phyloP scores from a whole-genome alignment of 139 green algal genomes.

The Chlorella sorokiniana region DNA sequence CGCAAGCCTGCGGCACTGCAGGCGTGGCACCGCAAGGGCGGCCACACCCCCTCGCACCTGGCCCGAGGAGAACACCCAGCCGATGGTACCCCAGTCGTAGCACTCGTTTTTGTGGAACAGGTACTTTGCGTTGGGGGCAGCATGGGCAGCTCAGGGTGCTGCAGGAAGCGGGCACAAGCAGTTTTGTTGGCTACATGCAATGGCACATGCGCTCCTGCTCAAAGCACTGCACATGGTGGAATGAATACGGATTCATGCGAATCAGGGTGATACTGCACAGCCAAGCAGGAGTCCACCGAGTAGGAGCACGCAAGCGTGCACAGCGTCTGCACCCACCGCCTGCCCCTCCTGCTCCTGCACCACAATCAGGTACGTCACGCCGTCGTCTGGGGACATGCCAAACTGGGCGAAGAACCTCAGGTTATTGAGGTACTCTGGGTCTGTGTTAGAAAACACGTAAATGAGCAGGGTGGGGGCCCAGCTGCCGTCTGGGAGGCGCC shows the following conservation, averaged over 20 bases:
- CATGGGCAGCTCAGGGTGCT: slow-evolving; percentile 25
- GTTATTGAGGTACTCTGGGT: slow-evolving; percentile 55
- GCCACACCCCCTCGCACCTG: not conserved
- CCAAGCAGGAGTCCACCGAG: not conserved
- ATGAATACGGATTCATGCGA: no score
- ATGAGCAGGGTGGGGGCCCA: slow-evolving; percentile 45
- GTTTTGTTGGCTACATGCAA: not conserved
- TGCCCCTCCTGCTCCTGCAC: slow-evolving; percentile 41
- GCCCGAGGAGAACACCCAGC: slow-evolving; percentile 38
- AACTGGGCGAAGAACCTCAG: slow-evolving; percentile 52
- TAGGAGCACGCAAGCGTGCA: not conserved
- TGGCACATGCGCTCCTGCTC: not conserved
- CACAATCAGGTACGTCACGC: slow-evolving; percentile 53
- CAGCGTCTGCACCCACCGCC: not conserved
- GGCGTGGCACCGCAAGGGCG: not conserved
- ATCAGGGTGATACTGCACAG: no score
- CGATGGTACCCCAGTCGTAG: slow-evolving; percentile 53
- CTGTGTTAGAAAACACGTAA: slow-evolving; percentile 53
- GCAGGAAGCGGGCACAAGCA: not conserved
- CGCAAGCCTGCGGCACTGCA: no score
- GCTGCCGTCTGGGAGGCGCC: slow-evolving; percentile 9
- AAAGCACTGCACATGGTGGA: no score
- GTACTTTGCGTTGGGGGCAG: slow-evolving; percentile 39
- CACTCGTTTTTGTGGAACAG: slow-evolving; percentile 37
- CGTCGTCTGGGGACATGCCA: slow-evolving; percentile 48